Percentiles rank a stretch among this genome's conserved stretches.
Conservation (phyloP, 495 filamentous ascomycete genomes). For the Terfezia claveryi region DNA sequence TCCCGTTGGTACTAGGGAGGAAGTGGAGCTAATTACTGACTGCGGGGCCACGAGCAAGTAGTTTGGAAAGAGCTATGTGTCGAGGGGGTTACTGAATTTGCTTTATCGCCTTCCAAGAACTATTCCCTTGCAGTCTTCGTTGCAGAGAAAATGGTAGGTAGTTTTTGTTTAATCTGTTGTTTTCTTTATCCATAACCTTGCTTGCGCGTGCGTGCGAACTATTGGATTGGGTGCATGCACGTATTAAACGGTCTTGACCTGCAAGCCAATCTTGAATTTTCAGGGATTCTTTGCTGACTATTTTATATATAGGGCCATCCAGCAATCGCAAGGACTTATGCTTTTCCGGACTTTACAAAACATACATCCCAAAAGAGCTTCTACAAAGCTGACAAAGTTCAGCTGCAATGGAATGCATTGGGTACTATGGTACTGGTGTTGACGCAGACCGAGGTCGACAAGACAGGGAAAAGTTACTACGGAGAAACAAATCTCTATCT, state of each 20-base stretch:
- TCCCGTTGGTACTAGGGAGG: background rate
- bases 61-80: slow-evolving; percentile 84
- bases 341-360: slow-evolving; percentile 59
- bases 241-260: background rate
- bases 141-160: slow-evolving; percentile 69
- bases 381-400: slow-evolving; percentile 96
- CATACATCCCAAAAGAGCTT: slow-evolving; percentile 93
- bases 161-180: background rate
- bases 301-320: slow-evolving; percentile 46
- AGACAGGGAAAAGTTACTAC: slow-evolving; percentile 95
- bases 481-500: slow-evolving; percentile 95
- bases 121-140: slow-evolving; percentile 81
- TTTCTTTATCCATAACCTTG: background rate
- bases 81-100: slow-evolving; percentile 81
- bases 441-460: slow-evolving; percentile 94
- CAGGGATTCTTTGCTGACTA: slow-evolving; percentile 2
- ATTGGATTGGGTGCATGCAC: background rate
- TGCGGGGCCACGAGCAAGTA: background rate
- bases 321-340: slow-evolving; percentile 79
- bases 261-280: background rate
- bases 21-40: background rate
- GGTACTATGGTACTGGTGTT: slow-evolving; percentile 84
- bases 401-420: slow-evolving; percentile 86
- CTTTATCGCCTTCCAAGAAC: slow-evolving; percentile 66
- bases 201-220: background rate